Percentiles rank a stretch among this genome's conserved stretches.
phyloP scores from a whole-genome alignment of 805 yeast genomes.

The Wickerhamiella dianesei region DNA sequence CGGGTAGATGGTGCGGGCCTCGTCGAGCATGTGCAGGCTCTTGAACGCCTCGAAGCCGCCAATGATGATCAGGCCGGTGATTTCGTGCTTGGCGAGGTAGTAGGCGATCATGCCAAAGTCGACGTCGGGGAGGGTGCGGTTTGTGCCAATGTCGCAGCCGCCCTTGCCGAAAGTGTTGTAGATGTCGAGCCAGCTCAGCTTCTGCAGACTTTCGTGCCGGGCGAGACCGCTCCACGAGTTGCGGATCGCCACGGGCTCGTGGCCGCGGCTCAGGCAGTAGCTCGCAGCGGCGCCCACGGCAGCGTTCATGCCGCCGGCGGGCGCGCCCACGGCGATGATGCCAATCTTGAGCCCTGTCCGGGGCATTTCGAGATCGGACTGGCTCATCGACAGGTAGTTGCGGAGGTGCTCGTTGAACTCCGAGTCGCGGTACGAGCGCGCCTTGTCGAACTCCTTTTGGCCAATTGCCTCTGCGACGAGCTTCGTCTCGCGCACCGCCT shows the following conservation, averaged over 20 bases:
- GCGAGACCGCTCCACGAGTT: constrained; percentile 89
- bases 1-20: constrained; percentile 68
- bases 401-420: constrained; percentile 71
- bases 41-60: constrained; percentile 98
- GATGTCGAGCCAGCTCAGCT: constrained; percentile 69
- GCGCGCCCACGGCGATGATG: constrained; percentile 88
- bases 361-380: constrained; percentile 40
- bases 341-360: constrained; percentile 47
- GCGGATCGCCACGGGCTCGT: constrained; percentile 75
- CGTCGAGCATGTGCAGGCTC: constrained; percentile 67
- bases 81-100: constrained; percentile 74
- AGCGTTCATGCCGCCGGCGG: constrained; percentile 91
- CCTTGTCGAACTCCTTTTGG: constrained; percentile 65
- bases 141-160: constrained; percentile 96
- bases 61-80: constrained; percentile 79
- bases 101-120: constrained; percentile 88
- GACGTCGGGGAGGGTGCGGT: constrained; percentile 66
- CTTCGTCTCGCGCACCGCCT: constrained; percentile 77
- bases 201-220: constrained; percentile 71
- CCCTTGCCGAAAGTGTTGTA: constrained; percentile 83
- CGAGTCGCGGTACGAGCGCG: constrained; percentile 75
- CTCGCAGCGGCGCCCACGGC: constrained; percentile 84
- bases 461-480: constrained; percentile 83
- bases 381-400: constrained; percentile 58
- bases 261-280: constrained; percentile 82